These are phyloP conservation scores for Elsinoe australis DNA, from an alignment of 2,329 filamentous ascomycete genomes.

Conservation along the genomic window DNA sequence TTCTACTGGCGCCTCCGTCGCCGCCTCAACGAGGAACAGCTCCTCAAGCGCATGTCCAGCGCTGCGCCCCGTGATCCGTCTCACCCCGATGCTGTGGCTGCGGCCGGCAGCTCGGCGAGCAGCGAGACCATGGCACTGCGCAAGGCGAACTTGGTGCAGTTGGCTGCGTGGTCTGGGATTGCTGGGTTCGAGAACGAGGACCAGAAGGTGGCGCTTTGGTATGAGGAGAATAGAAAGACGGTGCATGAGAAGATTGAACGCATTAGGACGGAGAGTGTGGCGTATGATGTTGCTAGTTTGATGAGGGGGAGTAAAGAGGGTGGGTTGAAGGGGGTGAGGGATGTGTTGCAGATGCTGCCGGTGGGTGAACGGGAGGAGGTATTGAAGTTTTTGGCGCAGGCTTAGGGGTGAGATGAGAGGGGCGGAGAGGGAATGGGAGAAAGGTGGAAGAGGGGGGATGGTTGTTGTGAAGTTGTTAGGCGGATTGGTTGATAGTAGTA, in stretches of 20 bases:
- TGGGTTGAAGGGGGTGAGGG: conserved; percentile 76
- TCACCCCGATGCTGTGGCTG: neutral
- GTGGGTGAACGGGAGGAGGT: conserved; percentile 81
- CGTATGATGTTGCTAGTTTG: conserved; percentile 61
- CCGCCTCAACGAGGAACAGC: conserved; percentile 93
- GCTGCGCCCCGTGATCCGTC: conserved; percentile 26
- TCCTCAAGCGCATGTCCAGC: conserved; percentile 75
- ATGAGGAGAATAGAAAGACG: conserved; percentile 83
- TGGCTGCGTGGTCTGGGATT: conserved; percentile 77
- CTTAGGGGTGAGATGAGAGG: conserved; percentile 23
- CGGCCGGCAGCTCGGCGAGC: conserved; percentile 24
- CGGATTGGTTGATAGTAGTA: no score
- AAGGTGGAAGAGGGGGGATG: no score
- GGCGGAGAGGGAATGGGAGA: neutral
- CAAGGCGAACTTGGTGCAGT: conserved; percentile 56
- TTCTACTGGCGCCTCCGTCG: conserved; percentile 99
- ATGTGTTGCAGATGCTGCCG: conserved; percentile 78
- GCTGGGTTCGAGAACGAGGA: conserved; percentile 72
- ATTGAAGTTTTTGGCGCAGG: conserved; percentile 48
- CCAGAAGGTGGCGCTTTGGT: conserved; percentile 82
- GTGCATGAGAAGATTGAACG: conserved; percentile 77
- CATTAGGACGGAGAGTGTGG: conserved; percentile 68
- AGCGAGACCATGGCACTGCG: conserved; percentile 37
- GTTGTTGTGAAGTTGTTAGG: no score
- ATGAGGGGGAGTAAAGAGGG: conserved; percentile 59